Conservation (phyloP, 805 yeast species). For the Scheffersomyces amazonensis region DNA sequence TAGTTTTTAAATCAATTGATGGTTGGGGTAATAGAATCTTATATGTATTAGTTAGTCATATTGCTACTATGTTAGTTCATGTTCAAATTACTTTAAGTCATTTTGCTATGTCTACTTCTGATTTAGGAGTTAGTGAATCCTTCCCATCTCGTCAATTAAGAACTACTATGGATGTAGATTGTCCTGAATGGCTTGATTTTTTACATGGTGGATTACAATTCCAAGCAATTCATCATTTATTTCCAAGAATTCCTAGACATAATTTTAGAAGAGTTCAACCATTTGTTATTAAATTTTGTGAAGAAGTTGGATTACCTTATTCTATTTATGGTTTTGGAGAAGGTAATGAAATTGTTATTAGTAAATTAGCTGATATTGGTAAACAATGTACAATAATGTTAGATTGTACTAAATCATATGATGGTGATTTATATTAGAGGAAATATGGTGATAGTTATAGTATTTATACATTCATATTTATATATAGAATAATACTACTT, state of each 20-base stretch:
- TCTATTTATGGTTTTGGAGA: conserved; percentile 80
- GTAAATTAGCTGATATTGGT: conserved; percentile 69
- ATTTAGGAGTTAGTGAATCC: conserved; percentile 75
- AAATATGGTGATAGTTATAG: too few species aligned
- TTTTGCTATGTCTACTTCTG: conserved; percentile 92
- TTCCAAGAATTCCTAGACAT: conserved; percentile 87
- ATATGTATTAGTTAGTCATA: conserved; percentile 70
- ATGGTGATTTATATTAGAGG: conserved; percentile 12
- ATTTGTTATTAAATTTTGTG: conserved; percentile 68
- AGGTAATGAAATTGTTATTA: conserved; percentile 72
- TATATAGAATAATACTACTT: too few species aligned
- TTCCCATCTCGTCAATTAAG: conserved; percentile 78
- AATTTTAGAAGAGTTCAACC: conserved; percentile 77
- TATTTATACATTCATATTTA: neutral
- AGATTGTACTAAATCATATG: conserved; percentile 59
- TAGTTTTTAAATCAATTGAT: conserved; percentile 51
- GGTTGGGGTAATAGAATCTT: conserved; percentile 52
- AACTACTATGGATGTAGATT: conserved; percentile 93
- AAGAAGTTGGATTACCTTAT: conserved; percentile 72
- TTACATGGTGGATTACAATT: conserved; percentile 91
- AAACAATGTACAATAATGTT: conserved; percentile 73
- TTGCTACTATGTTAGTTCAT: conserved; percentile 88
- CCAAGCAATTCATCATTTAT: conserved; percentile 87
- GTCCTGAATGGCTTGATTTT: conserved; percentile 90
- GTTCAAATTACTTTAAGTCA: conserved; percentile 88